Base-by-base conservation (phyloP, 371 early-diverging fungal genomes). In the Actinomortierella wolfii region DNA sequence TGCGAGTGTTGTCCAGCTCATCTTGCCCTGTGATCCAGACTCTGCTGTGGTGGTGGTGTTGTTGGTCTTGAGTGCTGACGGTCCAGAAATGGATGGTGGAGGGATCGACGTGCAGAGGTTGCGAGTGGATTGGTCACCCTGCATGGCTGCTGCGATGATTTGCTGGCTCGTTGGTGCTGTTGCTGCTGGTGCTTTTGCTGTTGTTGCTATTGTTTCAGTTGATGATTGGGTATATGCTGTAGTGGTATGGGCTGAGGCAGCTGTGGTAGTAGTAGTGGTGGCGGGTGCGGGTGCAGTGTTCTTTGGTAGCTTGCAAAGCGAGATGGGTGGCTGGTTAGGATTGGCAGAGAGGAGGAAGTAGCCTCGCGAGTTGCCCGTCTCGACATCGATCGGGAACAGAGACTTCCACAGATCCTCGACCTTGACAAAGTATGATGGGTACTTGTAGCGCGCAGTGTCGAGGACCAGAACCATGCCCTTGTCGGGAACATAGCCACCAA, bases 401-500 rank as follows among this genome's bases (percentile, higher is more conserved):
- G 95, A 86, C 62, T 92, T 85, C 61, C 85, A 91, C n/a, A 94
- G 73, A 14, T 81, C 71, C 45, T 89, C 87, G 4, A 89, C 82
- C 13, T 87, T 78, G 49, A 84, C 88, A 77, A 88, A 93, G 62
- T 91, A 93, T 26, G 89, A 86, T 4, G 95, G 97, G 60, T 95
- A 96, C 78, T 96, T 92, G 80, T 89, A 92, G 23, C 89, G 75
- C 4, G 90, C 90, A 3, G 90, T 91, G 64, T 96, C 97, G 53
- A 95, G 76, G 3, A 96, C 90, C 43, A 96, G 75, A 1, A 86
- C 92, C 79, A 83, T 86, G 43, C 88, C 83, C 8, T 78, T 67
- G 18, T 76, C 83, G 9, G 86, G 81, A 57, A 88, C 86, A 54
- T 87, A 90, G 0, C 87, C 89, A 14, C 87, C 90, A 56, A 91